Conservation (phyloP, 2,329 filamentous ascomycete genomes). For the Ploettnerulaceae sp. region DNA sequence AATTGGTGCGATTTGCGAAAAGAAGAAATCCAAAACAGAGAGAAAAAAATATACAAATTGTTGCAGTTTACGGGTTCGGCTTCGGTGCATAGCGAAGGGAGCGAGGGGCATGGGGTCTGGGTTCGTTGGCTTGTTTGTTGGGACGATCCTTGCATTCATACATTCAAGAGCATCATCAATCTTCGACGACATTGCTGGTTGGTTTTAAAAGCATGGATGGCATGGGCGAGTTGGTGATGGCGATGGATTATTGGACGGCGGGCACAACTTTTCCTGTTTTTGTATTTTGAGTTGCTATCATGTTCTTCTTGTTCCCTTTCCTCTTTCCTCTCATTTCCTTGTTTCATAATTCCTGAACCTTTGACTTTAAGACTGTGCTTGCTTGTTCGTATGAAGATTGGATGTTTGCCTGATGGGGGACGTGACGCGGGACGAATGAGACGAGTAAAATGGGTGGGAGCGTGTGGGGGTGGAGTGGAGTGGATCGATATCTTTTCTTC, state of each 20-base stretch:
- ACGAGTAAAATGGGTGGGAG: not conserved
- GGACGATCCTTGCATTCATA: not conserved
- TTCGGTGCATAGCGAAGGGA: slow-evolving; percentile 31
- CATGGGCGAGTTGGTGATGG: too few species aligned
- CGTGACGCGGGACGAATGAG: slow-evolving; percentile 1
- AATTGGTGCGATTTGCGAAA: slow-evolving; percentile 3
- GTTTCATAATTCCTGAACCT: slow-evolving; percentile 11
- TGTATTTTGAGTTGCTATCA: slow-evolving; percentile 11
- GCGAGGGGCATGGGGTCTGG: slow-evolving; percentile 17
- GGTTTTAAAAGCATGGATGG: not conserved
- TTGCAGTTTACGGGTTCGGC: slow-evolving; percentile 11
- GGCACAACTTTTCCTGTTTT: slow-evolving; percentile 11
- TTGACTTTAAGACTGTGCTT: too few species aligned
- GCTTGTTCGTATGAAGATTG: too few species aligned
- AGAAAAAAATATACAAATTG: slow-evolving; percentile 11
- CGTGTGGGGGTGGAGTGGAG: slow-evolving; percentile 7
- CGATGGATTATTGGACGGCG: not conserved
- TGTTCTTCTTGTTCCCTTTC: not conserved
- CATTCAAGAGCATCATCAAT: not conserved
- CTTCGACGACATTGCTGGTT: slow-evolving; percentile 1
- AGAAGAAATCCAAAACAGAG: slow-evolving; percentile 7
- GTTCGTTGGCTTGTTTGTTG: slow-evolving; percentile 4
- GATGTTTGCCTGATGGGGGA: too few species aligned
- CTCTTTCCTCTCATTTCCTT: slow-evolving; percentile 6
- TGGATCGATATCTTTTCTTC: not conserved